These are phyloP conservation scores for Emmonsiellopsis sp. DNA, from an alignment of 2,329 filamentous ascomycete species.

Conservation along the genomic window DNA sequence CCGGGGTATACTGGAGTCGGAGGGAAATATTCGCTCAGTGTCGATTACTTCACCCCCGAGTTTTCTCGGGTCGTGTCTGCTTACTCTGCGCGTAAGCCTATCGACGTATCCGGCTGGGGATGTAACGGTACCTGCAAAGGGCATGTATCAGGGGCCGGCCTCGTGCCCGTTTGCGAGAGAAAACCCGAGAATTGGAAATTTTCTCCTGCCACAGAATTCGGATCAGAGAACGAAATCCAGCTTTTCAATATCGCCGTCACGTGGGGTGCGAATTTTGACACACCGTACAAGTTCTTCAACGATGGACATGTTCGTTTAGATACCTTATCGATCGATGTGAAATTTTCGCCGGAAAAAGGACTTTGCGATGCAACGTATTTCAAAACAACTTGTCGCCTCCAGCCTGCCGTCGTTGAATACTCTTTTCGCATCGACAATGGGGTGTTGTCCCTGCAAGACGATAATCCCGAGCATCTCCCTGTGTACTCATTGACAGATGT, in stretches of 20 bases:
- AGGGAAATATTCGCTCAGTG: not conserved
- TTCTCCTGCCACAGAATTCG: not conserved
- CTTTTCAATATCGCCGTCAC: not conserved
- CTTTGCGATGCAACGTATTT: not conserved
- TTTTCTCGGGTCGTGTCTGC: not conserved
- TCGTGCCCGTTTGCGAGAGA: not conserved
- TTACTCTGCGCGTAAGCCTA: not conserved
- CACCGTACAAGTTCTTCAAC: not conserved
- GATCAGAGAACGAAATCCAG: not conserved
- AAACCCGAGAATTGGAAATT: not conserved
- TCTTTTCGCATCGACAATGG: not conserved
- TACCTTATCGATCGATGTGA: not conserved
- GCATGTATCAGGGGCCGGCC: not conserved
- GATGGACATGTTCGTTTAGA: not conserved
- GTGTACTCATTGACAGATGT: not conserved
- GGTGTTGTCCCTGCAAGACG: not conserved
- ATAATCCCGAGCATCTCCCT: not conserved
- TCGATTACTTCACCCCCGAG: not conserved
- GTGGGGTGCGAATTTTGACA: not conserved
- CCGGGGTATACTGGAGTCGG: not conserved
- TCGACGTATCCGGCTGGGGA: not conserved
- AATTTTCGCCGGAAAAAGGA: not conserved
- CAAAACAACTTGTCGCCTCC: not conserved
- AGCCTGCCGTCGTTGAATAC: not conserved
- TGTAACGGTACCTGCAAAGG: not conserved